A percentile compares a stretch with the other conserved stretches of the same genome.
phyloP scores from a whole-genome alignment of 2,329 filamentous ascomycete genomes.

The Monilinia fructigena region DNA sequence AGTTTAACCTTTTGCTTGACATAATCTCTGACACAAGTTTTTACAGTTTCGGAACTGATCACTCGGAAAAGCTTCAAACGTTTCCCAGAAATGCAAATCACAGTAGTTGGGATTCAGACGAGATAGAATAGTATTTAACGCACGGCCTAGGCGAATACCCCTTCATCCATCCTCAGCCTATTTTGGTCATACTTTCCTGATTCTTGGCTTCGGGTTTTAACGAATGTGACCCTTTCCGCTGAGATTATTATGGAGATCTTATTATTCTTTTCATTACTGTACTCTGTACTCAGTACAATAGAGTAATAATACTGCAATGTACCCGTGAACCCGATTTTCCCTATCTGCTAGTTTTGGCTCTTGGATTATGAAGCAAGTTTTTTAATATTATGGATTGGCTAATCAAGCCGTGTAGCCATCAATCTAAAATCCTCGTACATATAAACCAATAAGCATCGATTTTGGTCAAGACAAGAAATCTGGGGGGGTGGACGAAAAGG shows the following conservation, averaged over 20 bases:
- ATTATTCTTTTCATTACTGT: background rate
- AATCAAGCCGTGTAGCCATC: slow-evolving; percentile 10
- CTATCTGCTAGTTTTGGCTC: background rate
- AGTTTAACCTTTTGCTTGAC: too few species aligned
- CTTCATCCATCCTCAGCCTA: background rate
- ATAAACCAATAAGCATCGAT: slow-evolving; percentile 6
- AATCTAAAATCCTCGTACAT: background rate
- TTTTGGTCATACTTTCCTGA: slow-evolving; percentile 1
- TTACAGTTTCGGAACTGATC: background rate
- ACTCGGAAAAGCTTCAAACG: slow-evolving; percentile 10
- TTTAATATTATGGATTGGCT: slow-evolving; percentile 1
- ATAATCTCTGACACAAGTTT: too few species aligned
- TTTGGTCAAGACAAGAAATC: background rate
- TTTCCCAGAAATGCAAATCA: background rate
- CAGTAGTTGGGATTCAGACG: background rate
- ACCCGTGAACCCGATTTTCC: slow-evolving; percentile 11
- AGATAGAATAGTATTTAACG: background rate
- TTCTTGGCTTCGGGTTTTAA: background rate
- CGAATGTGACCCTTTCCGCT: background rate
- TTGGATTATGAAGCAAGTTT: background rate
- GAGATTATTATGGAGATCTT: background rate
- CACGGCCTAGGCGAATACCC: slow-evolving; percentile 1
- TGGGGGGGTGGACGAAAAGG: background rate
- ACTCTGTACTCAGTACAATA: too few species aligned
- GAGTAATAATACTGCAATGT: background rate